Conservation (phyloP, 2,329 filamentous ascomycete genomes). For the Mycogone perniciosa region DNA sequence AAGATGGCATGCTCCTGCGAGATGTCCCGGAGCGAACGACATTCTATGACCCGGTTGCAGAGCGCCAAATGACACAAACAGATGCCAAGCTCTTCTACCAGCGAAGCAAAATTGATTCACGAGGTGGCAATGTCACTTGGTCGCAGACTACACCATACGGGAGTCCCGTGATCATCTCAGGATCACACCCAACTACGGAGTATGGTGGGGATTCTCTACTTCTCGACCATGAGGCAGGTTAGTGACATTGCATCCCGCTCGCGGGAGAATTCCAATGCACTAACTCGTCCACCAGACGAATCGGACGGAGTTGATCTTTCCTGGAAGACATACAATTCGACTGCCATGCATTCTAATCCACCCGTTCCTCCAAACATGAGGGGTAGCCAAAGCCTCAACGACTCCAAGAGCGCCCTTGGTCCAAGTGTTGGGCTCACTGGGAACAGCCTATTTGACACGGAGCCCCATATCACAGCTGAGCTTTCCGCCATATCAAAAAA, state of each 20-base stretch:
- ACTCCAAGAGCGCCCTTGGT: conserved; percentile 34
- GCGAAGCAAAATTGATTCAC: conserved; percentile 63
- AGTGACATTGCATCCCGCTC: conserved; percentile 6
- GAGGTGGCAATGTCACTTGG: conserved; percentile 32
- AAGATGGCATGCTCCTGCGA: conserved; percentile 54
- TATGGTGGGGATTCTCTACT: conserved; percentile 31
- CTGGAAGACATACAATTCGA: conserved; percentile 1
- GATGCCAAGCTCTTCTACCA: conserved; percentile 97
- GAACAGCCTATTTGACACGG: conserved; percentile 63
- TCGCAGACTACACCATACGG: conserved; percentile 38
- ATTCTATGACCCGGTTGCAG: conserved; percentile 87
- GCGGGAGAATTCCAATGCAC: neutral
- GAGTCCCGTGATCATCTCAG: conserved; percentile 39
- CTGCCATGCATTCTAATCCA: neutral
- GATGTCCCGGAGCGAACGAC: conserved; percentile 67
- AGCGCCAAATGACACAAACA: conserved; percentile 89
- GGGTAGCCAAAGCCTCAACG: conserved; percentile 34
- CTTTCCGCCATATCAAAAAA: conserved; percentile 81
- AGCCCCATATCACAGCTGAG: conserved; percentile 77
- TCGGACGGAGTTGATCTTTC: conserved; percentile 7
- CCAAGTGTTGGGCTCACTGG: conserved; percentile 52
- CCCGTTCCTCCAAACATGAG: conserved; percentile 13
- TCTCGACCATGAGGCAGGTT: conserved; percentile 24
- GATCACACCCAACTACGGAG: conserved; percentile 30
- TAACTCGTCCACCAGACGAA: conserved; percentile 13